These are phyloP conservation scores for Pythium aquatile DNA, from an alignment of 352 stramenopile genomes.

Conservation along the genomic window DNA sequence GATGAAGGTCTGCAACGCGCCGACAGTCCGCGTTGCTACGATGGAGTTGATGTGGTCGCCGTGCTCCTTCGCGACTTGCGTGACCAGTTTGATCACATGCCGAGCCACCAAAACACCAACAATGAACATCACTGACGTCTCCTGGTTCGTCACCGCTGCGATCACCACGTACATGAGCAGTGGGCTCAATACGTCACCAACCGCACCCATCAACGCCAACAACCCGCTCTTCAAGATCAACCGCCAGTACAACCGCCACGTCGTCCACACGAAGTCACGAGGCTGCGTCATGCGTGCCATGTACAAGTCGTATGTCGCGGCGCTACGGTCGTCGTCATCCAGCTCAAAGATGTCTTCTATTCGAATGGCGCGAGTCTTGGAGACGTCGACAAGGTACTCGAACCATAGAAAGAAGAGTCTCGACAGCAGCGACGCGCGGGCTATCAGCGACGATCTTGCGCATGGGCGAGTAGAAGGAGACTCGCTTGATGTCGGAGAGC, in stretches of 20 bases:
- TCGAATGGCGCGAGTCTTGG: constrained; percentile 2
- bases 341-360: constrained; percentile 13
- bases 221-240: constrained; percentile 5
- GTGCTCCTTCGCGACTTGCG: background rate
- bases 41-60: background rate
- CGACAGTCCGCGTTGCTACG: background rate
- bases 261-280: background rate
- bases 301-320: constrained; percentile 11
- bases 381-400: constrained; percentile 12
- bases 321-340: constrained; percentile 15
- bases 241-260: constrained; percentile 12
- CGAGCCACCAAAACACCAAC: constrained; percentile 4
- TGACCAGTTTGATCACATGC: constrained; percentile 2
- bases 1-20: constrained; percentile 16
- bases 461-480: background rate
- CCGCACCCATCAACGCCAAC: constrained; percentile 10
- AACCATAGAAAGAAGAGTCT: constrained; percentile 22
- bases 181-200: constrained; percentile 6
- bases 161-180: constrained; percentile 16
- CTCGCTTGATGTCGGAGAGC: background rate
- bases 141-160: background rate
- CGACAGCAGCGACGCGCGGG: background rate
- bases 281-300: constrained; percentile 3
- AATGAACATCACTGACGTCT: background rate
- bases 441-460: background rate